Percentiles rank a stretch among this genome's conserved stretches.
Evolutionary conservation across 139 green algal genomes (phyloP).

Genomic region (Mesostigma viride): DNA sequence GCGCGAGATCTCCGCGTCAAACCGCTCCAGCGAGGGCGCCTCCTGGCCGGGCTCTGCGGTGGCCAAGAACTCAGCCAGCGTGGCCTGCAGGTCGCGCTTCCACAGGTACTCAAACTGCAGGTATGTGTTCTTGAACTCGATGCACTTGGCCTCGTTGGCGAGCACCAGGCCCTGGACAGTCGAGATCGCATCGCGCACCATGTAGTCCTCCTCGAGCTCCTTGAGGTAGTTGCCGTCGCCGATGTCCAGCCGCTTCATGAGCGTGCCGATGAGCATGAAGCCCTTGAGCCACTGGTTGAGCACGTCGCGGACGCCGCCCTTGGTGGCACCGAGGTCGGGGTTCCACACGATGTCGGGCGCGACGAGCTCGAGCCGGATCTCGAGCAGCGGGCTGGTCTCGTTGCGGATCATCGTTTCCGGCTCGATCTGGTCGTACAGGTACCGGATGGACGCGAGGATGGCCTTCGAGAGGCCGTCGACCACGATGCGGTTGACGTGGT

Average conservation of each 20-base stretch:
- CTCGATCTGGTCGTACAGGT: constrained; percentile 51
- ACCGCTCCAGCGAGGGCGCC: constrained; percentile 50
- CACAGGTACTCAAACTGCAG: constrained; percentile 66
- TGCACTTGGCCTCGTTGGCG: constrained; percentile 57
- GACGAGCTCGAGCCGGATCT: constrained; percentile 68
- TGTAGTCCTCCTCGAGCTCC: constrained; percentile 78
- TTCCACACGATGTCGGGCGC: constrained; percentile 65
- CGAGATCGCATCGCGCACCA: constrained; percentile 55
- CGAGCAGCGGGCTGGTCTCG: constrained; percentile 59
- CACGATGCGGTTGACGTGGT: constrained; percentile 71
- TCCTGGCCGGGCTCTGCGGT: constrained; percentile 30
- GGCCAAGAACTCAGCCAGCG: constrained; percentile 48
- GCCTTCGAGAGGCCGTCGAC: constrained; percentile 56
- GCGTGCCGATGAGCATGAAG: constrained; percentile 54
- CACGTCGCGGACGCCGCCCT: constrained; percentile 53
- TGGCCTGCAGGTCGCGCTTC: constrained; percentile 53
- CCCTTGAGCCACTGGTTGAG: constrained; percentile 61
- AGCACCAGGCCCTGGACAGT: constrained; percentile 40
- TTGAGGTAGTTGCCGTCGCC: constrained; percentile 72
- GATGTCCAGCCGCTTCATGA: constrained; percentile 74
- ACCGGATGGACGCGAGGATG: constrained; percentile 48
- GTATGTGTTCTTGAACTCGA: constrained; percentile 61
- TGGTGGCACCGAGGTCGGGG: constrained; percentile 47
- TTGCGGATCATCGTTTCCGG: constrained; percentile 47
- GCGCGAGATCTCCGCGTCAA: constrained; percentile 57